phyloP scores from a whole-genome alignment of 306 rosid genomes.

The Rosa rugosa region DNA sequence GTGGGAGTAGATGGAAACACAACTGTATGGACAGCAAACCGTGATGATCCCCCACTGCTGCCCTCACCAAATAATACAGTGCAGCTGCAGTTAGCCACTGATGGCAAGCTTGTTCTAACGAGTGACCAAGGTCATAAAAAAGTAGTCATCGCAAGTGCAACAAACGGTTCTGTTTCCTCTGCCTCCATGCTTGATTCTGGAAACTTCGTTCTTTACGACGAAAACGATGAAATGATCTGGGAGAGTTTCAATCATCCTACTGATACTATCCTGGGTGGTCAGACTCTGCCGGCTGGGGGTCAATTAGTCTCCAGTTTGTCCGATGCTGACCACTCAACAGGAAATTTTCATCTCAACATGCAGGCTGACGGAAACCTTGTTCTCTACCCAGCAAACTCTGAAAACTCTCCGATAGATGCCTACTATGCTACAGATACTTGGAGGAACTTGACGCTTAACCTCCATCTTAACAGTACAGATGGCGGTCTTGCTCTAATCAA shows the following conservation, averaged over 20 bases:
- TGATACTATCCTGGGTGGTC: slow-evolving; percentile 13
- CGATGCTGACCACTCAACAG: slow-evolving; percentile 3
- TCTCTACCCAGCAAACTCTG: slow-evolving; percentile 13
- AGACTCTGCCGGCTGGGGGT: neutral
- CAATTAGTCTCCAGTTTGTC: slow-evolving; percentile 14
- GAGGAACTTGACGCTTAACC: neutral
- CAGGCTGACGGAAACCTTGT: slow-evolving; percentile 24
- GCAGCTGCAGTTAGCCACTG: neutral
- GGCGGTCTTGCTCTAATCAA: neutral
- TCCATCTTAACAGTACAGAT: neutral
- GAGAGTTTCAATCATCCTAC: slow-evolving; percentile 23
- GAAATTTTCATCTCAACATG: slow-evolving; percentile 27
- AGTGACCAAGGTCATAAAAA: neutral
- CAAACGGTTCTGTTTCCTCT: neutral
- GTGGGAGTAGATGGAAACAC: slow-evolving; percentile 1
- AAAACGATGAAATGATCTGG: neutral
- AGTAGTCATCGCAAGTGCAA: neutral
- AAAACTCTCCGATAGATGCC: neutral
- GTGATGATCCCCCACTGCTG: slow-evolving; percentile 9
- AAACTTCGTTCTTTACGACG: slow-evolving; percentile 23
- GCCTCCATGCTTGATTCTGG: slow-evolving; percentile 31
- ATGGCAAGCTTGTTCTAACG: slow-evolving; percentile 12
- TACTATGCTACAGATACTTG: neutral
- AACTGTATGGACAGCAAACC: slow-evolving; percentile 32
- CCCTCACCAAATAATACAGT: neutral